A percentile compares a stretch with the other conserved stretches of the same genome.
Evolutionary conservation across 108 stramenopile species (phyloP).

Genomic region (Epipyxis sp.): DNA sequence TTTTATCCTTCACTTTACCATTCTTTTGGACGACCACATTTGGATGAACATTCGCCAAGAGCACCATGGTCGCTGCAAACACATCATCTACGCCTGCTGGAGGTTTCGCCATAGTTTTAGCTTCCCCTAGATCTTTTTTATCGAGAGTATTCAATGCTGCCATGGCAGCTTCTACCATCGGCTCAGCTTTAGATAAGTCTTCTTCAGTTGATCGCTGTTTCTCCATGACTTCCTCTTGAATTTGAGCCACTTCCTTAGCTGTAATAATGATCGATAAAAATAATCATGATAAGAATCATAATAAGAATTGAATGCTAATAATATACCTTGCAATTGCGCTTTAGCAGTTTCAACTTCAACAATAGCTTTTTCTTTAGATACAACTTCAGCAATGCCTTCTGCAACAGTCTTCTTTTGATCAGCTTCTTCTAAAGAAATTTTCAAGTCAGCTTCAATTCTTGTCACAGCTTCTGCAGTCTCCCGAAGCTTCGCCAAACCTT

Average conservation of each 20-base stretch:
- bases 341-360: slow-evolving; percentile 68
- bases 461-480: slow-evolving; percentile 71
- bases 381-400: slow-evolving; percentile 71
- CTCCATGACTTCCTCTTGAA: slow-evolving; percentile 59
- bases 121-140: slow-evolving; percentile 63
- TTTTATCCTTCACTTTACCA: slow-evolving; percentile 66
- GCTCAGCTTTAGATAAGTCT: slow-evolving; percentile 65
- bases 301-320: too few relatives aligned
- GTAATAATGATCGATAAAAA: too few relatives aligned
- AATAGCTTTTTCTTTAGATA: slow-evolving; percentile 68
- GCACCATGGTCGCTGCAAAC: slow-evolving; percentile 79
- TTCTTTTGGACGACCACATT: slow-evolving; percentile 55
- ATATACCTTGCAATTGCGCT: slow-evolving; percentile 65
- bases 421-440: slow-evolving; percentile 68
- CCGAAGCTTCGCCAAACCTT: slow-evolving; percentile 64
- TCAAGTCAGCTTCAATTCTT: slow-evolving; percentile 67
- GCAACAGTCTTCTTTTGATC: slow-evolving; percentile 71
- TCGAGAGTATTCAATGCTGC: slow-evolving; percentile 66
- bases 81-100: slow-evolving; percentile 75
- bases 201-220: slow-evolving; percentile 66
- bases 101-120: slow-evolving; percentile 65
- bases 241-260: slow-evolving; percentile 65
- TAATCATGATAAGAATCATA: too few relatives aligned
- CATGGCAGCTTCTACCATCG: slow-evolving; percentile 62
- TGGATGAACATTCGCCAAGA: slow-evolving; percentile 72